These are phyloP conservation scores for Candida dubliniensis DNA, from an alignment of 1,139 yeast species.

Conservation along the genomic window DNA sequence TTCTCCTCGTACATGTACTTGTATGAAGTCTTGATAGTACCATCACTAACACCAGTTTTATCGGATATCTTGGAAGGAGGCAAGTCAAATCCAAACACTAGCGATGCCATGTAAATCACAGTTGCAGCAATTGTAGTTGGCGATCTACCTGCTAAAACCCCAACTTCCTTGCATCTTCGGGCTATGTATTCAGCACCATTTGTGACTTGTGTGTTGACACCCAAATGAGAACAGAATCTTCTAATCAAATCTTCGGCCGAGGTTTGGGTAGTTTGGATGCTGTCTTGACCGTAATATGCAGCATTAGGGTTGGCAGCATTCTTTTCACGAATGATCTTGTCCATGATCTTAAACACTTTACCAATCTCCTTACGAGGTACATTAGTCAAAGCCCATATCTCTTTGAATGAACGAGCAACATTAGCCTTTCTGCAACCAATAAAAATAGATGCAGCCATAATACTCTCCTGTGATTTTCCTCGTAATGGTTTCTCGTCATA, in stretches of 20 bases:
- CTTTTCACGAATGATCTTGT: constrained; percentile 70
- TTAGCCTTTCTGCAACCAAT: constrained; percentile 94
- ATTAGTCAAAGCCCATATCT: constrained; percentile 91
- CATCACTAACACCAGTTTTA: constrained; percentile 96
- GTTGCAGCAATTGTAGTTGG: constrained; percentile 98
- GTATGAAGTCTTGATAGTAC: constrained; percentile 92
- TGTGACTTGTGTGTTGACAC: constrained; percentile 79
- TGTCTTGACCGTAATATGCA: constrained; percentile 41
- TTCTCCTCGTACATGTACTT: constrained; percentile 75
- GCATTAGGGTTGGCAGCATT: constrained; percentile 47
- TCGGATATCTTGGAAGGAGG: constrained; percentile 84
- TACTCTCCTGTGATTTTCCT: constrained; percentile 90
- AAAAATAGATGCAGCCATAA: constrained; percentile 95
- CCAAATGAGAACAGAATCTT: constrained; percentile 94
- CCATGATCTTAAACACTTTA: constrained; percentile 79
- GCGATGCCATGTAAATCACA: constrained; percentile 89
- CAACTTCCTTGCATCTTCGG: constrained; percentile 82
- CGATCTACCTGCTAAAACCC: constrained; percentile 94
- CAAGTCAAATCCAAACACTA: constrained; percentile 69
- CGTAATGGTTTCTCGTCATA: constrained; percentile 84
- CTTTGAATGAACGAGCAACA: constrained; percentile 94
- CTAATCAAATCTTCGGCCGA: constrained; percentile 93
- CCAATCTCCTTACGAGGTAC: constrained; percentile 96
- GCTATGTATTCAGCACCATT: constrained; percentile 95
- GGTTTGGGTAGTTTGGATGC: constrained; percentile 82